A percentile compares a stretch with the other conserved stretches of the same genome.
Evolutionary conservation across 495 filamentous ascomycete species (phyloP).

Genomic region (Opeltia flavorubescens): DNA sequence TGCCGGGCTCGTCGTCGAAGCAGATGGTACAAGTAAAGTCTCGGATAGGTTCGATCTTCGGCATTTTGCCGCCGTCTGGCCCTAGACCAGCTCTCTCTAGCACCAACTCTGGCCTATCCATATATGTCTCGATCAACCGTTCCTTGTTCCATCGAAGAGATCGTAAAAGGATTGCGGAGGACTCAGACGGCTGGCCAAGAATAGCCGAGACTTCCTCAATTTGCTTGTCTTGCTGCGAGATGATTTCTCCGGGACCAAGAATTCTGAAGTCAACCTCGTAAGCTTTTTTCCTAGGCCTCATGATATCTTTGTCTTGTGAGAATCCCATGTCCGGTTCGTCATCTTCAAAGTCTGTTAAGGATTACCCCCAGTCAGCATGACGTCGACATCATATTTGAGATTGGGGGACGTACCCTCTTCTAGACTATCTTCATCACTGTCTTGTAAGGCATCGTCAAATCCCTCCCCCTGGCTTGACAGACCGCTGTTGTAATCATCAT

Average conservation of each 20-base stretch:
- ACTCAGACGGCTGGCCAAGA: slow-evolving; percentile 72
- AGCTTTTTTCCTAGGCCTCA: slow-evolving; percentile 51
- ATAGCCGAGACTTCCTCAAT: slow-evolving; percentile 81
- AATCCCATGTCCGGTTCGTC: slow-evolving; percentile 62
- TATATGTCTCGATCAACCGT: slow-evolving; percentile 81
- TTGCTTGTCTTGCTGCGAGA: slow-evolving; percentile 66
- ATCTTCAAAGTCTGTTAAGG: slow-evolving; percentile 61
- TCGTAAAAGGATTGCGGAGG: slow-evolving; percentile 75
- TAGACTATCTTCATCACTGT: slow-evolving; percentile 66
- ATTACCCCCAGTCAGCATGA: slow-evolving; percentile 14
- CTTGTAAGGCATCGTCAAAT: slow-evolving; percentile 47
- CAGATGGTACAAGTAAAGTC: slow-evolving; percentile 92
- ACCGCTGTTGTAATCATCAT: slow-evolving; percentile 88
- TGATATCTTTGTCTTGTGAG: slow-evolving; percentile 59
- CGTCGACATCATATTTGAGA: not conserved
- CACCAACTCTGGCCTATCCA: slow-evolving; percentile 65
- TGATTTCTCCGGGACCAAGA: slow-evolving; percentile 63
- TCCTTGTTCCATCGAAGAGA: slow-evolving; percentile 93
- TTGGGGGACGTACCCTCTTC: slow-evolving; percentile 48
- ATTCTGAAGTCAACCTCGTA: slow-evolving; percentile 82
- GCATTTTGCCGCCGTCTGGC: slow-evolving; percentile 42
- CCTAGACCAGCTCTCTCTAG: slow-evolving; percentile 80
- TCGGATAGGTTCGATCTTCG: slow-evolving; percentile 51
- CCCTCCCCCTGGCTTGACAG: slow-evolving; percentile 59
- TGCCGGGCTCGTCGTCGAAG: slow-evolving; percentile 68